These are phyloP conservation scores for Mycena floridula DNA, from an alignment of 768 basidiomycete species.

Conservation along the genomic window DNA sequence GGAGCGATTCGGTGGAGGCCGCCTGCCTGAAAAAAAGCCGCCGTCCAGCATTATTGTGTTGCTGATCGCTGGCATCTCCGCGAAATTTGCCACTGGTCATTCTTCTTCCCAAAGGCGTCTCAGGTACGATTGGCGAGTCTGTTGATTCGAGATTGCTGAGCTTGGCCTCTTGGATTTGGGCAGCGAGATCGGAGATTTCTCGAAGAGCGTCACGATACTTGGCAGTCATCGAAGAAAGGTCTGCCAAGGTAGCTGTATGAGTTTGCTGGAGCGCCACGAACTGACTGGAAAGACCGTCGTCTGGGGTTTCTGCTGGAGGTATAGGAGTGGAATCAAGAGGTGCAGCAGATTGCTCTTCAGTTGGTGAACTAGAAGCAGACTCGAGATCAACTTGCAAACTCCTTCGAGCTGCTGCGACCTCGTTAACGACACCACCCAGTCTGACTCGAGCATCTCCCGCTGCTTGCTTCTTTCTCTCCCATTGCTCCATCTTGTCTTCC, in stretches of 20 bases:
- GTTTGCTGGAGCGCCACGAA: conserved; percentile 74
- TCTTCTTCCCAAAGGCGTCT: conserved; percentile 45
- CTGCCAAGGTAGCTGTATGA: conserved; percentile 72
- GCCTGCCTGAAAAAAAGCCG: conserved; percentile 86
- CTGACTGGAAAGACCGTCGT: conserved; percentile 49
- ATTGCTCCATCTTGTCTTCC: conserved; percentile 73
- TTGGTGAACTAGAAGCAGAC: conserved; percentile 10
- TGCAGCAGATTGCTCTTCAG: conserved; percentile 14
- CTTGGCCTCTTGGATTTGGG: conserved; percentile 86
- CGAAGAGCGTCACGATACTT: conserved; percentile 88
- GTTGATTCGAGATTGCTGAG: conserved; percentile 40
- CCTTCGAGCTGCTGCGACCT: conserved; percentile 65
- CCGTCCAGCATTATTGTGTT: conserved; percentile 44
- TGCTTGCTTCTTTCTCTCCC: conserved; percentile 66
- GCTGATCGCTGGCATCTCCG: conserved; percentile 45
- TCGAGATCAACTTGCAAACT: conserved; percentile 50
- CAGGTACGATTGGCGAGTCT: conserved; percentile 39
- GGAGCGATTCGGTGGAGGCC: conserved; percentile 82
- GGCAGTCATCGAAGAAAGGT: conserved; percentile 67
- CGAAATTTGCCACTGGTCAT: conserved; percentile 42
- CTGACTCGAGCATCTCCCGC: conserved; percentile 61
- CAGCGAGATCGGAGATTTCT: conserved; percentile 88
- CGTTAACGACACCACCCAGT: conserved; percentile 60
- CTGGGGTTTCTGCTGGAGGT: conserved; percentile 23
- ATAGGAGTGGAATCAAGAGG: conserved; percentile 20